Conservation (phyloP, 208 protist genomes). For the Novymonas esmeraldas region DNA sequence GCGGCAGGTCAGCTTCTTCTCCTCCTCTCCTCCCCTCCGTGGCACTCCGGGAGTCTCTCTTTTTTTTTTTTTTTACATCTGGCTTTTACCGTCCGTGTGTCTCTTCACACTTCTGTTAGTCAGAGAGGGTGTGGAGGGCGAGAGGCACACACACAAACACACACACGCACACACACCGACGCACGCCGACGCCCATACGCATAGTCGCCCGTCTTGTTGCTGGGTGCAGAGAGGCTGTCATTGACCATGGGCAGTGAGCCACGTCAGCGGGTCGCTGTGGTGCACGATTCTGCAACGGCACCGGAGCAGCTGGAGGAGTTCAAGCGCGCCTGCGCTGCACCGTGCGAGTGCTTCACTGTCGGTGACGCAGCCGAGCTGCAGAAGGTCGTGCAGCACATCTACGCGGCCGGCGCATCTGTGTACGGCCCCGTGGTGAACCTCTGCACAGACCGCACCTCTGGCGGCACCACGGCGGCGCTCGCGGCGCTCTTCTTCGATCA, state of each 20-base stretch:
- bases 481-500: conserved; percentile 55
- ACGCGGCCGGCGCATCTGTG: conserved; percentile 17
- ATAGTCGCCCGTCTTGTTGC: no score
- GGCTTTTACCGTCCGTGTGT: no score
- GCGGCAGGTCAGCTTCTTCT: no score
- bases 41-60: no score
- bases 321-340: conserved; percentile 24
- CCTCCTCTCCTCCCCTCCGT: no score
- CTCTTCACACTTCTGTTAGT: no score
- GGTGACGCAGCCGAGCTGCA: conserved; percentile 41
- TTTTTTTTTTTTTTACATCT: no score
- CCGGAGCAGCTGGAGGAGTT: conserved; percentile 35
- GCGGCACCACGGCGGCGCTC: conserved; percentile 36
- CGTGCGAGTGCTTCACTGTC: conserved; percentile 39
- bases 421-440: conserved; percentile 47
- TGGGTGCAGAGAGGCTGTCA: no score
- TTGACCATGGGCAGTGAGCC: no score
- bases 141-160: no score
- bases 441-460: conserved; percentile 39
- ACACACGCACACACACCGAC: no score
- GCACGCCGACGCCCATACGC: background rate
- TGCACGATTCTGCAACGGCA: conserved; percentile 23
- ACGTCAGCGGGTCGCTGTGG: conserved; percentile 9
- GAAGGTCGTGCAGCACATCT: conserved; percentile 31
- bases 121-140: no score